These are phyloP conservation scores for Dicorynia guianensis DNA, from an alignment of 306 rosid species.

Conservation along the genomic window DNA sequence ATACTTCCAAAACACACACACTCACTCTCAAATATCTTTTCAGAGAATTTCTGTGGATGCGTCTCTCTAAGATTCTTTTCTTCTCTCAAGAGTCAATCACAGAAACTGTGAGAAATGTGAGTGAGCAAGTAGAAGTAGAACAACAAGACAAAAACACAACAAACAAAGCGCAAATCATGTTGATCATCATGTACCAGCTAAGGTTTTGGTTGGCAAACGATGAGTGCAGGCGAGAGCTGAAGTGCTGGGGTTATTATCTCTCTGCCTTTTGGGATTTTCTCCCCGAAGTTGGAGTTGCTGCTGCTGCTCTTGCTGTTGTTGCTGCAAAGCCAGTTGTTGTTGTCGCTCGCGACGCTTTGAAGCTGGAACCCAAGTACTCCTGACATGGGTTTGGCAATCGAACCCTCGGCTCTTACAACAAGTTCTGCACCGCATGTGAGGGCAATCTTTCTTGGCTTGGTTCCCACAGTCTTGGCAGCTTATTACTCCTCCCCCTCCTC, in stretches of 20 bases:
- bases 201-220: constrained; percentile 54
- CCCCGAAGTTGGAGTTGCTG: constrained; percentile 38
- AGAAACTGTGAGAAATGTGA: constrained; percentile 31
- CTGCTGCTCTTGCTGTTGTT: constrained; percentile 43
- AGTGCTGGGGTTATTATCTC: constrained; percentile 56
- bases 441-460: constrained; percentile 94
- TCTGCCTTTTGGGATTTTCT: constrained; percentile 57
- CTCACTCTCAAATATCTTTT: constrained; percentile 33
- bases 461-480: constrained; percentile 98
- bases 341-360: constrained; percentile 79
- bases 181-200: constrained; percentile 48
- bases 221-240: constrained; percentile 65
- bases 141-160: constrained; percentile 23
- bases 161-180: background rate
- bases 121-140: background rate
- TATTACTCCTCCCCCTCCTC: constrained; percentile 52
- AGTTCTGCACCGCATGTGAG: constrained; percentile 84
- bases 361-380: constrained; percentile 96
- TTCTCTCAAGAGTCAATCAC: constrained; percentile 45
- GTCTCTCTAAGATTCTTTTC: constrained; percentile 36
- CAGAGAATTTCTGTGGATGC: constrained; percentile 45
- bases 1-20: constrained; percentile 51
- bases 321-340: constrained; percentile 51
- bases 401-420: constrained; percentile 96
- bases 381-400: constrained; percentile 85